Base-by-base conservation (phyloP, 345 rosid genomes). In the Bruguiera sexangula region DNA sequence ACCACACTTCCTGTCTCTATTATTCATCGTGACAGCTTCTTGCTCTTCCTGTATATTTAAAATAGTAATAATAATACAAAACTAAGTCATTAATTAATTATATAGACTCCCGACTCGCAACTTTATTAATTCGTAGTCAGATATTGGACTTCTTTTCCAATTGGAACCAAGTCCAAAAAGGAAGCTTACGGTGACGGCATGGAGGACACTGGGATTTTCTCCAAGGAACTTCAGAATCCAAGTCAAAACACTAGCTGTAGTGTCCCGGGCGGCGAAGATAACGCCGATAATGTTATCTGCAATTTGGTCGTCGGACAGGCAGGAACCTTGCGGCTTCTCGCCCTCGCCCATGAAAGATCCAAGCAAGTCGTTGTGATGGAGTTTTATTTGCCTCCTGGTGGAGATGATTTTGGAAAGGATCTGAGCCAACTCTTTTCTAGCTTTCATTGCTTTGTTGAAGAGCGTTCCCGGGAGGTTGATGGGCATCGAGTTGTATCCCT, bases 401-500 rank as follows among this genome's bases (percentile, higher is more conserved):
- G 87, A 77, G 22, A 92, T 69, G 75, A 83, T 85, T 77, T 67
- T 86, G 1, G 89, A 86, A 29, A 94, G 62, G 78, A 94, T 94
- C 58, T 75, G 85, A 3, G 88, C 90, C 8, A 94, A 81, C 68
- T 92, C 90, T 20, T 85, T 88, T 27, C 99, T 88, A 56, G 98
- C 95, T 74, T 81, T 89, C 96, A 94, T 94, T 2, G 98, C 72
- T 78, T 88, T 86, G 87, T 89, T 54, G 83, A 91, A 91, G 11
- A 91, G 91, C 10, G 99, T 95, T 8, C 97, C 99, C 0, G 99
- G 97, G 18, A 95, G 82, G 68, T 92, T 88, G 6, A 95, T 73
- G 13, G 96, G 97, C 97, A 95, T 87, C n/a, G 99, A 95, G 71
- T 95, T 95, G 87, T 95, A 95, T 0, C 97, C 99, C 68, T 88